Conservation (phyloP, 345 rosid species). For the Noccaea bulbosa region DNA sequence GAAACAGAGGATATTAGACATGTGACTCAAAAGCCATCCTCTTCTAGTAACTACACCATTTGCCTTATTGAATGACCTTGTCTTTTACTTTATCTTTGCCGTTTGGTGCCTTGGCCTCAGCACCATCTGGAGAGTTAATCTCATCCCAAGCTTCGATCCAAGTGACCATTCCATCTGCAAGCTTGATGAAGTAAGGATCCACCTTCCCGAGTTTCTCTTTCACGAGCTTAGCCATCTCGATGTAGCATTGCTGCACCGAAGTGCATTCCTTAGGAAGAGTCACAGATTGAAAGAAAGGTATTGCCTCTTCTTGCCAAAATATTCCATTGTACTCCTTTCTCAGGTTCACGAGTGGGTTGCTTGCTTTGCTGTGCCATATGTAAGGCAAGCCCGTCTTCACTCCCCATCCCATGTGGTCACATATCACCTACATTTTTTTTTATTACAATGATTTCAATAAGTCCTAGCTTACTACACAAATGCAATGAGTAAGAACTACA, state of each 20-base stretch:
- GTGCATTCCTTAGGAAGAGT: slow-evolving; percentile 71
- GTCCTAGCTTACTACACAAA: not conserved
- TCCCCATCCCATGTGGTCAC: slow-evolving; percentile 81
- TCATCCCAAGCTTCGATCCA: slow-evolving; percentile 94
- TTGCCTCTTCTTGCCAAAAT: slow-evolving; percentile 85
- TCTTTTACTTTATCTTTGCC: slow-evolving; percentile 23
- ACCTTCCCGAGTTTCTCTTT: slow-evolving; percentile 67
- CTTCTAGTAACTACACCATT: slow-evolving; percentile 8
- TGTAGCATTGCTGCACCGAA: slow-evolving; percentile 74
- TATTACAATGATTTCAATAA: not conserved
- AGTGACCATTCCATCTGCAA: slow-evolving; percentile 78
- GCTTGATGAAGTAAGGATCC: slow-evolving; percentile 75
- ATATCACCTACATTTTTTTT: slow-evolving; percentile 60
- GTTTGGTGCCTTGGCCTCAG: slow-evolving; percentile 15
- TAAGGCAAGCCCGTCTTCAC: slow-evolving; percentile 89
- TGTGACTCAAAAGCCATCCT: slow-evolving; percentile 13
- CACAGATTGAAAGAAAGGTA: slow-evolving; percentile 75
- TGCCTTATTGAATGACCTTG: not conserved
- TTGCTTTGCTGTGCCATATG: slow-evolving; percentile 91
- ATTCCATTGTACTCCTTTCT: slow-evolving; percentile 86
- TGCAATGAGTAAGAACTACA: not conserved
- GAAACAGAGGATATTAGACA: slow-evolving; percentile 4
- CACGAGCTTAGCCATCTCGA: slow-evolving; percentile 76
- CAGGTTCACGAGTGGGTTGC: slow-evolving; percentile 83
- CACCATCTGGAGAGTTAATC: slow-evolving; percentile 53